Evolutionary conservation across 768 basidiomycete genomes (phyloP), one percentile per base, ranked within the genome.

Genomic region (Scleroderma citrinum): DNA sequence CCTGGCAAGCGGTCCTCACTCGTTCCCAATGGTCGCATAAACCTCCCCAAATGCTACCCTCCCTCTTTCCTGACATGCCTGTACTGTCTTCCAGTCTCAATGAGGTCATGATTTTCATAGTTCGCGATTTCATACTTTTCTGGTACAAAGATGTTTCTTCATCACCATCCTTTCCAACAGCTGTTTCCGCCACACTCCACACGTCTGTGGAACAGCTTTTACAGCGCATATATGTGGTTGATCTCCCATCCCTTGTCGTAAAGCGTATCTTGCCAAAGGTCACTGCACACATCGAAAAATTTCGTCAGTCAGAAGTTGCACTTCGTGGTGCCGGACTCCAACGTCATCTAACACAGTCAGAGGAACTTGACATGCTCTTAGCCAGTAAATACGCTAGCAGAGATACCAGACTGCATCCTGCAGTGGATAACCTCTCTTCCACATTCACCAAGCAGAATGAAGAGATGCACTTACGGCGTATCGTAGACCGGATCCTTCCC

Each of bases 101-200:
- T 55, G 84, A 87, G 29, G 78, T 95, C 45, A 77, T 95, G 46
- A 76, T 78, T n/a, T 76, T 92, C 60, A 77, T 91, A 51, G 81
- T 90, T 21, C 75, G 87, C 44, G 91, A 93, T 70, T 98, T 96
- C 63, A 82, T 99, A 17, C 69, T 84, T 46, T 79, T 79, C 12
- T 99, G 95, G 95, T 99, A 95, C 72, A 75, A 76, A 56, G 78
- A 81, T 16, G 74, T 97, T 32, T 97, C 95, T 5, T 76, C 83
- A 11, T 94, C 92, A 0, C 82, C 88, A 4, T 81, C 91, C 3
- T 97, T 99, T 63, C 93, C 95, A 17, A 76, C 80, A 51, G 85
- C 92, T 8, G 84, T 95, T 43, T 89, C 92, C 2, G 70, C 72
- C 2, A 75, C 87, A 8, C 69, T 98, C 29, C 86, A 92, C 59